Base-by-base conservation (phyloP, 2,329 filamentous ascomycete species). In the Pestalotiopsis sp. region DNA sequence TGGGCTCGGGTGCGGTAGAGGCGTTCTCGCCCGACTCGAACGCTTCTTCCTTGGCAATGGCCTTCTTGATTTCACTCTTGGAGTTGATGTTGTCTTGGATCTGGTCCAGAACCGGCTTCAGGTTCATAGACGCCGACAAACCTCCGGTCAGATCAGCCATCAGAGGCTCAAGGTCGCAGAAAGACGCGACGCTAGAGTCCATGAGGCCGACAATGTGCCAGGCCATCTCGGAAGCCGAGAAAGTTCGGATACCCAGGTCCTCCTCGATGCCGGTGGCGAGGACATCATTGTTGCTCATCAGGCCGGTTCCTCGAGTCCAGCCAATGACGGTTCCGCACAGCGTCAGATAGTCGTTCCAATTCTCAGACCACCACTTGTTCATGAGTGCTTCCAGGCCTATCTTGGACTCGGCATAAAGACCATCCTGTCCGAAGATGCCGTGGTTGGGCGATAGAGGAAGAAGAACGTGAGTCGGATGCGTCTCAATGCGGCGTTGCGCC, bases 1-100 rank as follows among this genome's bases (percentile, higher is more conserved):
- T 92, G 91, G 79, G 92, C 86, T 68, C 92, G 83, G 84, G 31
- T 2, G 38, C 14, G 7, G 3, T 4, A 36, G 59, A 61, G 0
- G 17, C 13, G 20, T 61, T 31, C 27, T 61, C 59, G 3, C 91
- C 91, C 80, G 92, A 90, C 80, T 70, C 68, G 38, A 69, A 66
- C 4, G 59, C 68, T n/a, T 72, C 64, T 31, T 78, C 77, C 36
- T 69, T 67, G 2, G 69, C 65, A 17, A 79, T 66, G 4, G 75
- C 74, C 45, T 68, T 72, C 14, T 70, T 71, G 4, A 78, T 66
- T 2, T 73, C 70, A 59, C 66, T 73, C 57, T 56, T 72, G 7
- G 67, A 70, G 56, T 67, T 75, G 60, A 73, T 72, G 17, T 68
- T 72, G 4, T 40, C 52, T 14, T 75, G 73, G 36, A 74, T 74